Base-by-base conservation (phyloP, 257 asterid genomes). In the Sherardia arvensis region DNA sequence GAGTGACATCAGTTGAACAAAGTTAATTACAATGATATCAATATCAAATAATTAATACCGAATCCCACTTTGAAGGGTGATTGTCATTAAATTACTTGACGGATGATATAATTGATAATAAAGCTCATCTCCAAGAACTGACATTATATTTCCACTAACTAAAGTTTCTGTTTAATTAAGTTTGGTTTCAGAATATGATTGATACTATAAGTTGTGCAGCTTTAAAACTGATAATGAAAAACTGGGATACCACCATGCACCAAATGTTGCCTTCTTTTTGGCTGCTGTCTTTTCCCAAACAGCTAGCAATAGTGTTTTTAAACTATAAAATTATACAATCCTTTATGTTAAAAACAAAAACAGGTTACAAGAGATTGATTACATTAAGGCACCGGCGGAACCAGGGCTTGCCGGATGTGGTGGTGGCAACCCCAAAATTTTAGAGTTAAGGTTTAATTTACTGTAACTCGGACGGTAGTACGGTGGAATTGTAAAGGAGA, bases 171-270 rank as follows among this genome's bases (percentile, higher is more conserved):
- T 69, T 15, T 27, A 20, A 51, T 33, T 18, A 12, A 21, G 51
- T 25, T 38, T 55, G 22, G 14, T 53, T 53, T 53, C 12, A 51
- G 30, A 54, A 26, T 26, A 12, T 54, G 5, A 56, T 25, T 11
- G 18, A 33, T 33, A 18, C 47, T 36, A 25, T 49, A n/a, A n/a
- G n/a, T n/a, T n/a, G 1, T 10, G 45, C 21, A 18, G 15, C 53
- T 45, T 25, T 40, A 61, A 47, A 10, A 62, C 27, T 23, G 29
- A 68, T 51, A 15, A 61, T 26, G 20, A 61, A n/a, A n/a, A n/a
- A 53, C 47, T 69, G 73, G 67, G 73, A 15, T 40, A 36, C 59
- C 73, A 62, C 73, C 51, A n/a, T n/a, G n/a, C n/a, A 62, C 26
- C 20, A 4, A 53, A 61, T 21, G 15, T 69, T 34, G 61, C 40